These are phyloP conservation scores for Madurella fahalii DNA, from an alignment of 2,329 filamentous ascomycete species.

Conservation along the genomic window DNA sequence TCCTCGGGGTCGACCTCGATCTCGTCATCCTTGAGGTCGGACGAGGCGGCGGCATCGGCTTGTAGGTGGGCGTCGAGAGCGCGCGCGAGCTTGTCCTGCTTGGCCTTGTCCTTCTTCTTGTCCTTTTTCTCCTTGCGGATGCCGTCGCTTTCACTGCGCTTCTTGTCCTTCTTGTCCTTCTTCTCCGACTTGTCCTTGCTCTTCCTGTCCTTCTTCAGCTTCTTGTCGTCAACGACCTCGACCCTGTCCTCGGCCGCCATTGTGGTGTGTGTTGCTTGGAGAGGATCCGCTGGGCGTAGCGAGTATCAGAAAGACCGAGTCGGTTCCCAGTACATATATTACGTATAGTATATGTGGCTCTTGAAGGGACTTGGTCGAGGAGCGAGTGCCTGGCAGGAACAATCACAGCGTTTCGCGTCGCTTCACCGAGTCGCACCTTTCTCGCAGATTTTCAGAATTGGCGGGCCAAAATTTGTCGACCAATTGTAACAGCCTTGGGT, in stretches of 20 bases:
- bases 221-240: conserved; percentile 22
- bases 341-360: neutral
- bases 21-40: conserved; percentile 36
- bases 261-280: conserved; percentile 7
- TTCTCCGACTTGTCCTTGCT: conserved; percentile 36
- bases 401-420: neutral
- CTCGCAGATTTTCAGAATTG: conserved; percentile 22
- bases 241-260: conserved; percentile 22
- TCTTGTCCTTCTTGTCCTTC: conserved; percentile 48
- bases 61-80: conserved; percentile 63
- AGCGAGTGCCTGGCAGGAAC: neutral
- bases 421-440: conserved; percentile 8
- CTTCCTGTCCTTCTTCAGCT: conserved; percentile 37
- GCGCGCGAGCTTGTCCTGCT: conserved; percentile 68
- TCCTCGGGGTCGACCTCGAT: conserved; percentile 43
- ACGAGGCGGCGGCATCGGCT: conserved; percentile 49
- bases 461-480: conserved; percentile 24
- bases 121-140: conserved; percentile 55
- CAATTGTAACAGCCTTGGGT: conserved; percentile 23
- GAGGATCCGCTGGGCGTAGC: too few species aligned
- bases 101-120: conserved; percentile 64
- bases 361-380: neutral
- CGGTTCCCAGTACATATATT: too few species aligned
- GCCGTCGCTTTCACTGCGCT: conserved; percentile 52
- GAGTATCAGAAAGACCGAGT: too few species aligned